phyloP scores from a whole-genome alignment of 2,329 filamentous ascomycete species.

The Phialophora expanda region DNA sequence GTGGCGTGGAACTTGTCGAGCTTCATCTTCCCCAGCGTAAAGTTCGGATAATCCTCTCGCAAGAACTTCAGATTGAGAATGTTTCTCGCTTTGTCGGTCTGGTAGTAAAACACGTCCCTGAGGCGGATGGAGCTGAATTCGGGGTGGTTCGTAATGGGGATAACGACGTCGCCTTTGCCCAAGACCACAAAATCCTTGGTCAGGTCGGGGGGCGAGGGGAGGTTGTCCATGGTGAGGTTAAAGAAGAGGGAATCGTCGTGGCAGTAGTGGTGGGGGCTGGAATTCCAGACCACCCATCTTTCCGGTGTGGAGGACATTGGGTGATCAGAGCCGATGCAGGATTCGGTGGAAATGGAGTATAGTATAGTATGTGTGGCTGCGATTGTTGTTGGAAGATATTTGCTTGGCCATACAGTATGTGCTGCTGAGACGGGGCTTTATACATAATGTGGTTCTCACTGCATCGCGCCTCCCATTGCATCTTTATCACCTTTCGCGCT shows the following conservation, averaged over 20 bases:
- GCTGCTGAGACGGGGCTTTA: background rate
- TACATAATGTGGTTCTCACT: background rate
- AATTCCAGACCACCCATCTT: conserved; percentile 16
- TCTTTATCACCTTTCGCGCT: background rate
- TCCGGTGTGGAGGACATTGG: conserved; percentile 18
- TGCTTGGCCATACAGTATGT: too few species aligned
- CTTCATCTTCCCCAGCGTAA: conserved; percentile 3
- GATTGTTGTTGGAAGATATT: too few species aligned
- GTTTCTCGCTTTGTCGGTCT: conserved; percentile 5
- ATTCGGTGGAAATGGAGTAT: too few species aligned
- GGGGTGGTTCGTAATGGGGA: background rate
- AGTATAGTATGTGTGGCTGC: too few species aligned
- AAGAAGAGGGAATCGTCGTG: conserved; percentile 10
- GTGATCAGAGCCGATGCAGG: too few species aligned
- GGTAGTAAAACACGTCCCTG: conserved; percentile 12
- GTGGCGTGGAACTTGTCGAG: background rate
- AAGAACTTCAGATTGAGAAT: conserved; percentile 7
- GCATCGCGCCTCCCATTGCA: background rate
- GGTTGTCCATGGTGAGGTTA: conserved; percentile 2
- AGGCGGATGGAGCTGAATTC: conserved; percentile 2
- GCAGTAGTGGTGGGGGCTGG: conserved; percentile 17
- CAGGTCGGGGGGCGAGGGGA: background rate
- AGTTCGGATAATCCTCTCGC: conserved; percentile 5
- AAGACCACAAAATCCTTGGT: conserved; percentile 3
- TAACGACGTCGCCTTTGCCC: conserved; percentile 12